Evolutionary conservation across 495 filamentous ascomycete genomes (phyloP).

Genomic region (Bathelium albidoporum): DNA sequence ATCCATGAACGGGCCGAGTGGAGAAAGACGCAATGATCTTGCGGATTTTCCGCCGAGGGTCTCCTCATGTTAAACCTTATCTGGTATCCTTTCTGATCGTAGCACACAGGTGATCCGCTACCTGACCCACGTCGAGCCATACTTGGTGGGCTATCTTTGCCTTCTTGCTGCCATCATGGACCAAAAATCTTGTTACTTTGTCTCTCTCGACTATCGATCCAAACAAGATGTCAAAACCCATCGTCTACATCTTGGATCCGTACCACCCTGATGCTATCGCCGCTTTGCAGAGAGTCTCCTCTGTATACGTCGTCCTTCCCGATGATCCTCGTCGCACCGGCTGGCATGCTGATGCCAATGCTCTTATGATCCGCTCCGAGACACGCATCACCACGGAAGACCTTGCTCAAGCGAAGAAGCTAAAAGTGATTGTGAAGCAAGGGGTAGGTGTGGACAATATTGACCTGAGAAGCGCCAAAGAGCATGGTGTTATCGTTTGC

Average conservation of each 20-base stretch:
- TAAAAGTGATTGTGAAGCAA: constrained; percentile 33
- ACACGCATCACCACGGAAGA: constrained; percentile 5
- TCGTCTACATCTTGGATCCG: constrained; percentile 9
- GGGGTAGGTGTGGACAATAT: constrained; percentile 24
- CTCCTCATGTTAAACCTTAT: not conserved
- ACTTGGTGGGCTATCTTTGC: not conserved
- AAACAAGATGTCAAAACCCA: constrained; percentile 7
- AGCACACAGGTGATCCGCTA: not conserved
- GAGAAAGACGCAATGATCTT: too few relatives aligned
- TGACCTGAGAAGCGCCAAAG: constrained; percentile 9
- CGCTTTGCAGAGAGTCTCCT: not conserved
- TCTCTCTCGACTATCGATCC: not conserved
- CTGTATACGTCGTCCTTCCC: not conserved
- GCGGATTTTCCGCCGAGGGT: not conserved
- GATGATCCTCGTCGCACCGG: constrained; percentile 3
- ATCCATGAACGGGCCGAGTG: not conserved
- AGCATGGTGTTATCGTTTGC: constrained; percentile 9
- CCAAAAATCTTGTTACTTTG: not conserved
- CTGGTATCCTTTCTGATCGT: not conserved
- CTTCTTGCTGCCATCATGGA: not conserved
- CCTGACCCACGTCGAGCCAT: not conserved
- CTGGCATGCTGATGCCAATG: constrained; percentile 6
- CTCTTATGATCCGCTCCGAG: constrained; percentile 9
- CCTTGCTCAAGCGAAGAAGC: constrained; percentile 9
- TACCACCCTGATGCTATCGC: constrained; percentile 8